Evolutionary conservation across 73 alveolate species (phyloP), one percentile per base, ranked within the genome.

Genomic region (Paramecium primaurelia): DNA sequence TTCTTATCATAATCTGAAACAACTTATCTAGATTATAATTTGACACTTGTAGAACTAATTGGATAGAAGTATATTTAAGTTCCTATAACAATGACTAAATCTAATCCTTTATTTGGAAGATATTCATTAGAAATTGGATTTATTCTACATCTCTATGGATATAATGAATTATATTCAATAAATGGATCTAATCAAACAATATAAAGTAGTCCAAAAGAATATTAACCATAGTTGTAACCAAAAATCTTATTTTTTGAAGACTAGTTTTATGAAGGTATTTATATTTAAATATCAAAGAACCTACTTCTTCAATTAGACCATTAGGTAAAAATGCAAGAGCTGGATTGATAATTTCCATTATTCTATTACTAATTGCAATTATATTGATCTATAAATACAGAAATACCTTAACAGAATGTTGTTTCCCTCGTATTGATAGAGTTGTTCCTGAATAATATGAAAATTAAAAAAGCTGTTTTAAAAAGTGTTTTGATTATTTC

Each of bases 231-330:
- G 4, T 34, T 68, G 84, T 1, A 75, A 75, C 88, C 88, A 16
- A 75, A 75, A 75, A 40, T 75, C 18, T 14, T 75, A 34, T 75
- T 34, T 75, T 75, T 75, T 75, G 59, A 37, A 40, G 88, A 75
- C 40, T 28, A 68, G 47, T 26, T 34, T 12, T 68, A 68, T 34
- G 84, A 68, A 54, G 69, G 69, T 54, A 54, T 16, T 54, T 18
- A n/a, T n/a, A 54, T 18, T 3, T 54, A 16, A 54, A 16, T 16
- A 54, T 16, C 25, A 12, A 16, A 68, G 84, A 68, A 68, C 84
- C 84, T 68, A 4, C 51, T 6, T 8, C 6, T 68, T 34, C 84
- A 8, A 25, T 20, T 14, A 68, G 2, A 7, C 4, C 8, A 54
- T 54, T 54, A 16, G 69, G 34, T 18, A 22, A 34, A 54, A 18